Evolutionary conservation across 495 filamentous ascomycete species (phyloP), one percentile per base, ranked within the genome.

Genomic region (Letharia lupina): DNA sequence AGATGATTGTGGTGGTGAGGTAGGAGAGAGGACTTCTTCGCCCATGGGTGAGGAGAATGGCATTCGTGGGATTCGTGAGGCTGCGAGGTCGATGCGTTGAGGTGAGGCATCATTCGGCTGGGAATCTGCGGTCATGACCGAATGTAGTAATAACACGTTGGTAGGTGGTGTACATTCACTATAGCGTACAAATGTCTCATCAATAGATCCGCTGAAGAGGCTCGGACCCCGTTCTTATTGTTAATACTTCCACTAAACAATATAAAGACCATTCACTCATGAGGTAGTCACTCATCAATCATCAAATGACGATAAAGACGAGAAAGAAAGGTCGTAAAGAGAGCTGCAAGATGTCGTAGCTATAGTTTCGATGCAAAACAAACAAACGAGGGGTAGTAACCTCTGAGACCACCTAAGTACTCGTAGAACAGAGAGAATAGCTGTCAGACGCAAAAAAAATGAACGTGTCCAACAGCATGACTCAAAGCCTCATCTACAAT

Each of bases 11-110:
- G 67, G 67, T 41, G 67, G 67, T 63, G 70, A 70, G 12, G 68
- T 71, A 23, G 70, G 70, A 20, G 70, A 68, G 11, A 71, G 68
- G 35, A 71, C 48, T 56, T 71, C 70, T 62, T 69, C 70, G 18
- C 65, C 68, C 64, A 69, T 71, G 5, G 70, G 70, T 37, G 70
- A 71, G 57, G 67, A 66, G 63, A 71, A 69, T 31, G 70, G 70
- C 70, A 71, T 71, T 61, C 69, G 42, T 31, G 65, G 70, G 52
- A 68, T 40, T 10, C 31, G 60, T 16, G 56, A 48, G 16, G 69
- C 45, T 8, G 50, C 56, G 9, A 69, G 45, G 37, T 61, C 64
- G 39, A 71, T 31, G 2, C 65, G 67, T 64, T 68, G 65, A 60
- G 69, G 69, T 47, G 69, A 68, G 42, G 69, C 69, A 68, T 68